These are phyloP conservation scores for Erythrobasidium yunnanense DNA, from an alignment of 768 basidiomycete genomes.

Conservation along the genomic window DNA sequence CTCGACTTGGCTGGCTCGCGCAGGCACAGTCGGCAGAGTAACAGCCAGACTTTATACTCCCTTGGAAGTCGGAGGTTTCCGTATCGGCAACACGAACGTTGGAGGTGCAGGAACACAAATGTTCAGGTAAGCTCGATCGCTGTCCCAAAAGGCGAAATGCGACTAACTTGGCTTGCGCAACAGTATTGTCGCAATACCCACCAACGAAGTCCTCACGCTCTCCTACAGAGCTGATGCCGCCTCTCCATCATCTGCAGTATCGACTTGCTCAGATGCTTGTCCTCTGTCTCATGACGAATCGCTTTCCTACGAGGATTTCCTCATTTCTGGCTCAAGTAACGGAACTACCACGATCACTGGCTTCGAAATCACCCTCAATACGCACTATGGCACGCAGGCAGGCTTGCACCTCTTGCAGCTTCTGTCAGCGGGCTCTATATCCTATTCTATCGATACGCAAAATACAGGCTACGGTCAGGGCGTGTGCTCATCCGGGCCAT, in stretches of 20 bases:
- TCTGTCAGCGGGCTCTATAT: slow-evolving; percentile 62
- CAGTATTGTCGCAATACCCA: slow-evolving; percentile 57
- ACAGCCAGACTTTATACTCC: slow-evolving; percentile 65
- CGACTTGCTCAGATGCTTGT: slow-evolving; percentile 66
- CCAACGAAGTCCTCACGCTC: slow-evolving; percentile 67
- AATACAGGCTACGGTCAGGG: slow-evolving; percentile 24
- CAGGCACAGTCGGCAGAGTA: slow-evolving; percentile 61
- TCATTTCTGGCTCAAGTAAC: slow-evolving; percentile 50
- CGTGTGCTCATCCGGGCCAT: slow-evolving; percentile 50
- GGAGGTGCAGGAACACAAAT: slow-evolving; percentile 68
- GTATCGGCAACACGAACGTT: slow-evolving; percentile 84
- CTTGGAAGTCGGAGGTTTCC: slow-evolving; percentile 64
- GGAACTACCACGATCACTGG: slow-evolving; percentile 60
- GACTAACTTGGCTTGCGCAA: slow-evolving; percentile 22
- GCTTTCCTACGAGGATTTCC: slow-evolving; percentile 83
- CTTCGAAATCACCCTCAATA: slow-evolving; percentile 67
- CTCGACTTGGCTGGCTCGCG: slow-evolving; percentile 71
- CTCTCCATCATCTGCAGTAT: slow-evolving; percentile 66
- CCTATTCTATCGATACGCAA: slow-evolving; percentile 28
- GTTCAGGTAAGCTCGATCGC: slow-evolving; percentile 57
- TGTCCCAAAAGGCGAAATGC: slow-evolving; percentile 1
- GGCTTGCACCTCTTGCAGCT: slow-evolving; percentile 87
- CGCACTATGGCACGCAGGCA: slow-evolving; percentile 61
- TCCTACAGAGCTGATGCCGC: slow-evolving; percentile 49
- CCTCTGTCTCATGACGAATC: slow-evolving; percentile 66